Percentiles rank a stretch among this genome's conserved stretches.
Evolutionary conservation across 2,329 filamentous ascomycete species (phyloP).

Genomic region (Cercospora janseana): DNA sequence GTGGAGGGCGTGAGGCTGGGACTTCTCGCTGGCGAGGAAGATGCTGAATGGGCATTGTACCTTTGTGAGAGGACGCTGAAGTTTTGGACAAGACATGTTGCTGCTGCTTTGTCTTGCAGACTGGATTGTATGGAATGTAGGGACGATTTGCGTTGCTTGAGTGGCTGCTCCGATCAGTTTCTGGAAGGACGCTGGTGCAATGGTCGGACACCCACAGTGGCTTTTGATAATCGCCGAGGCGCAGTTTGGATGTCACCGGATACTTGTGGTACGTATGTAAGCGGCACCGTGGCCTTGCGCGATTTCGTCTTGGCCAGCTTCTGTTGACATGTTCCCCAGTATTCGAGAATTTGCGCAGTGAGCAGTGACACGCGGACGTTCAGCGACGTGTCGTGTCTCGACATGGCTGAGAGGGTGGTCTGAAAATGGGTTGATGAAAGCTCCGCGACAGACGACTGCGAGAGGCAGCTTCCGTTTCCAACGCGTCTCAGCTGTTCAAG

Average conservation of each 20-base stretch:
- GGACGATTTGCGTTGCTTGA: slow-evolving; percentile 9
- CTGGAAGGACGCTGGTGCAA: background rate
- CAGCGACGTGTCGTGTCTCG: slow-evolving; percentile 21
- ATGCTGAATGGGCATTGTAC: slow-evolving; percentile 4
- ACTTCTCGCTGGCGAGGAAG: background rate
- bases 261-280: slow-evolving; percentile 11
- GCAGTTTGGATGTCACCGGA: slow-evolving; percentile 7
- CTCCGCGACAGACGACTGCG: background rate
- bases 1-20: slow-evolving; percentile 12
- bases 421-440: background rate
- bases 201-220: background rate
- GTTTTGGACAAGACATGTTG: slow-evolving; percentile 21
- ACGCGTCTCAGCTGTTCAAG: slow-evolving; percentile 15
- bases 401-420: slow-evolving; percentile 3
- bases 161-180: background rate
- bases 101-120: slow-evolving; percentile 18
- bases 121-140: slow-evolving; percentile 12
- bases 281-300: slow-evolving; percentile 14
- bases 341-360: slow-evolving; percentile 17
- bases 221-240: slow-evolving; percentile 2
- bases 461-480: background rate
- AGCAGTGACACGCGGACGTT: slow-evolving; percentile 20
- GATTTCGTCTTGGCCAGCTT: slow-evolving; percentile 14
- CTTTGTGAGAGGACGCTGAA: slow-evolving; percentile 24
- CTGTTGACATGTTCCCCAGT: slow-evolving; percentile 15